Conservation (phyloP, 176 grass and related monocot species). For the Carex pumila region DNA sequence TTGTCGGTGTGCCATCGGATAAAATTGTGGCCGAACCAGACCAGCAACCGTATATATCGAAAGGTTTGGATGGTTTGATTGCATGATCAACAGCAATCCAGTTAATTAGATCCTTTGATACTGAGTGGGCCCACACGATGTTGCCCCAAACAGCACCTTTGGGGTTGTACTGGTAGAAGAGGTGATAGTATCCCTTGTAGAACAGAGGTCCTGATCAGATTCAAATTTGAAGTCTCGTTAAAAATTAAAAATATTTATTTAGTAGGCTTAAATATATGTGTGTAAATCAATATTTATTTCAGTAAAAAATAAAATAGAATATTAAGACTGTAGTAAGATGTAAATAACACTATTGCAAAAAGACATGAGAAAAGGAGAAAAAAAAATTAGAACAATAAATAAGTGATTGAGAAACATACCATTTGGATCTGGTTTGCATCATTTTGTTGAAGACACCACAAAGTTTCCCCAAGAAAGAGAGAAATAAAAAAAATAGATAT, state of each 20-base stretch:
- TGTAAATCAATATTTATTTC: background rate
- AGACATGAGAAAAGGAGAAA: background rate
- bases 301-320: background rate
- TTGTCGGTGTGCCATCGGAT: slow-evolving; percentile 24
- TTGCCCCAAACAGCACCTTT: slow-evolving; percentile 60
- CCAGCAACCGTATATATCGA: slow-evolving; percentile 64
- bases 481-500: background rate
- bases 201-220: slow-evolving; percentile 45
- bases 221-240: background rate
- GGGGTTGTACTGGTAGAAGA: slow-evolving; percentile 87
- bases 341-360: background rate
- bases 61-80: slow-evolving; percentile 44
- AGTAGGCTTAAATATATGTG: background rate
- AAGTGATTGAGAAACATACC: slow-evolving; percentile 19
- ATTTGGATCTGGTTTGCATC: slow-evolving; percentile 32
- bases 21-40: slow-evolving; percentile 63
- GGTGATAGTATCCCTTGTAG: slow-evolving; percentile 61
- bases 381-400: background rate
- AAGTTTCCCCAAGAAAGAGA: background rate
- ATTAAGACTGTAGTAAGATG: background rate
- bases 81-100: slow-evolving; percentile 44
- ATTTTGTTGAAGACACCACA: background rate
- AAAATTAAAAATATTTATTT: background rate
- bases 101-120: slow-evolving; percentile 65
- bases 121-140: slow-evolving; percentile 68